Evolutionary conservation across 164 flowering plant species (phyloP).

Genomic region (Kalanchoe fedtschenkoi): DNA sequence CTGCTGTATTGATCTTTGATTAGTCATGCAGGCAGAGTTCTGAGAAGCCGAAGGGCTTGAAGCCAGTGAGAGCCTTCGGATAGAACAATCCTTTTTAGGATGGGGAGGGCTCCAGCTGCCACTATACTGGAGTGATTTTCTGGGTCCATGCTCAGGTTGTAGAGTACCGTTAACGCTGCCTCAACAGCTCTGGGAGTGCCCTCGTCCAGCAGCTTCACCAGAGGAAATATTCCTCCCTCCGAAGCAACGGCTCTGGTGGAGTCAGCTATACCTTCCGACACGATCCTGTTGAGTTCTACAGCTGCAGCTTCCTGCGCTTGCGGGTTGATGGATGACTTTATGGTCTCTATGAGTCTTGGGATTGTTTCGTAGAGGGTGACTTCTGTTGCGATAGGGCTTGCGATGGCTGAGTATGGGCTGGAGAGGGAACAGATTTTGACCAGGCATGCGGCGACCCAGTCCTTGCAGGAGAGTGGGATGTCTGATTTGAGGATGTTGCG

Average conservation of each 20-base stretch:
- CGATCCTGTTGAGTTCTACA: slow-evolving; percentile 53
- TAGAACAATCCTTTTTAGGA: slow-evolving; percentile 42
- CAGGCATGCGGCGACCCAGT: slow-evolving; percentile 71
- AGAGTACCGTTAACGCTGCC: slow-evolving; percentile 49
- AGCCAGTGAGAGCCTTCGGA: slow-evolving; percentile 58
- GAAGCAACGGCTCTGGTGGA: slow-evolving; percentile 42
- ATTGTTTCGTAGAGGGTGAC: slow-evolving; percentile 59
- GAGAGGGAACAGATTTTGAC: slow-evolving; percentile 43
- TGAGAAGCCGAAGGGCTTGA: slow-evolving; percentile 54
- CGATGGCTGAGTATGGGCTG: slow-evolving; percentile 18
- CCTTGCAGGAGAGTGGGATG: slow-evolving; percentile 55
- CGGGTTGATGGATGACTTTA: slow-evolving; percentile 28
- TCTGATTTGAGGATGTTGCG: slow-evolving; percentile 39
- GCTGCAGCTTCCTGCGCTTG: slow-evolving; percentile 64
- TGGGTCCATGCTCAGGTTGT: slow-evolving; percentile 63
- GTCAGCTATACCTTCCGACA: slow-evolving; percentile 52
- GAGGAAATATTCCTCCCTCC: slow-evolving; percentile 53
- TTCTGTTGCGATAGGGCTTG: slow-evolving; percentile 48
- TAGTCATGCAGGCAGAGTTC: slow-evolving; percentile 48
- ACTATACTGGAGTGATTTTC: slow-evolving; percentile 69
- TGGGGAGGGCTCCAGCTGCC: slow-evolving; percentile 69
- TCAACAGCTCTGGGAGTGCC: slow-evolving; percentile 51
- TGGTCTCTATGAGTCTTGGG: slow-evolving; percentile 63
- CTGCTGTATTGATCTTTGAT: neutral
- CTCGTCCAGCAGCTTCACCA: slow-evolving; percentile 58